These are phyloP conservation scores for Yamadazyma conglobata DNA, from an alignment of 1,139 yeast species.

Conservation along the genomic window DNA sequence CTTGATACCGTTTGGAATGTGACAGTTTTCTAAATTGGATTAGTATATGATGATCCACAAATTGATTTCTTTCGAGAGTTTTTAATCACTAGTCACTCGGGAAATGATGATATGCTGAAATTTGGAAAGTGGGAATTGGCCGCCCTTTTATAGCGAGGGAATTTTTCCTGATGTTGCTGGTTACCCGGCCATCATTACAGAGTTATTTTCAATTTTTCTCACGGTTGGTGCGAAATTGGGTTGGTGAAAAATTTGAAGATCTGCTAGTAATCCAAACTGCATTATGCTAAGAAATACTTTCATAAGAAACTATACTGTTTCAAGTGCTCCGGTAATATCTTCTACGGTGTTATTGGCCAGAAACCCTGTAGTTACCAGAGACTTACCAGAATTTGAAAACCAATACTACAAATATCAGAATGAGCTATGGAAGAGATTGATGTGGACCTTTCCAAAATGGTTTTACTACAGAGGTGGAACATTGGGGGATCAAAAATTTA, in stretches of 20 bases:
- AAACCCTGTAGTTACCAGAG: slow-evolving; percentile 80
- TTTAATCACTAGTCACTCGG: too few species aligned
- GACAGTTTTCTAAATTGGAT: too few species aligned
- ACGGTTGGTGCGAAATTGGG: too few species aligned
- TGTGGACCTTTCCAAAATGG: slow-evolving; percentile 98
- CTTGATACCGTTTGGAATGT: too few species aligned
- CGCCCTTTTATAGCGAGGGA: slow-evolving; percentile 6
- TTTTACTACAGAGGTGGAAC: slow-evolving; percentile 91
- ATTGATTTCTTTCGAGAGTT: too few species aligned
- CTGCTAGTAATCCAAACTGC: neutral
- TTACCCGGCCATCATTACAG: slow-evolving; percentile 9
- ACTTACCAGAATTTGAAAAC: slow-evolving; percentile 65
- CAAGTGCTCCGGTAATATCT: slow-evolving; percentile 15
- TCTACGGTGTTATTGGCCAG: slow-evolving; percentile 67
- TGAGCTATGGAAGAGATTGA: slow-evolving; percentile 81
- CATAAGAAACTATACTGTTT: slow-evolving; percentile 9
- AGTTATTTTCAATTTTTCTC: too few species aligned
- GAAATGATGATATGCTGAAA: too few species aligned
- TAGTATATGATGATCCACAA: too few species aligned
- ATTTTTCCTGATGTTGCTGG: neutral
- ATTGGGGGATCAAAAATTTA: slow-evolving; percentile 76
- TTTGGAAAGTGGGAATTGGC: slow-evolving; percentile 8
- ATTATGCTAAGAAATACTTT: slow-evolving; percentile 9
- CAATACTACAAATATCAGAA: slow-evolving; percentile 80
- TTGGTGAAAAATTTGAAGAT: slow-evolving; percentile 8